Evolutionary conservation across 257 asterid species (phyloP), one percentile per base, ranked within the genome.

Genomic region (Nicotiana otophora): DNA sequence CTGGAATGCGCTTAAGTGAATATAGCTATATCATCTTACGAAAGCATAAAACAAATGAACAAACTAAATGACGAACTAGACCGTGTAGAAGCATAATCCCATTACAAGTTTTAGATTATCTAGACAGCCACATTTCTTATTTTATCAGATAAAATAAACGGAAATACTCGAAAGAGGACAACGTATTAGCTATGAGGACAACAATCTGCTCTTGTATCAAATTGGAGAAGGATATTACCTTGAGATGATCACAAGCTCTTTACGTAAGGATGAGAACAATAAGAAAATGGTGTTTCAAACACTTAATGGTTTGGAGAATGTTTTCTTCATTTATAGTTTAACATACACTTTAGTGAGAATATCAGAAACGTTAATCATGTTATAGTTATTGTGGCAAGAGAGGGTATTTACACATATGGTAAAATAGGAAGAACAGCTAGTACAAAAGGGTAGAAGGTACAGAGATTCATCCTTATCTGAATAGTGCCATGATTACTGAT

Each of bases 371-470:
- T 53, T 53, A 53, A 10, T 10, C 58, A 14, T 53, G 58, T 57
- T 65, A 42, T 42, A 42, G 4, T 31, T 10, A 80, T 19, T 46
- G 55, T 16, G 68, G n/a, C 63, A 42, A 60, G 60, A 79, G 60
- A 16, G 16, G 39, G 34, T 51, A 19, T n/a, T 36, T 77, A 39
- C 39, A 48, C 69, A 78, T 17, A 57, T 57, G 69, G 55, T 66
- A 57, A 78, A 78, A 33, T 57, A 58, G 42, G 80, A 75, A 39
- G 63, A 82, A 17, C 51, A 19, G 55, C 10, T 6, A 82, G 81
- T 82, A 60, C 76, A 60, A 26, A 75, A 75, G 63, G 26, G 36
- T 75, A 75, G 80, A 51, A 74, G 80, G 80, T 74, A 74, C 80
- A 51, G 1, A 51, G 23, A 51, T 51, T 26, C 63, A 75, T 15